Percentiles rank a stretch among this genome's conserved stretches.
Conservation (phyloP, 192 early-diverging fungal species). For the Coemansia sp. region DNA sequence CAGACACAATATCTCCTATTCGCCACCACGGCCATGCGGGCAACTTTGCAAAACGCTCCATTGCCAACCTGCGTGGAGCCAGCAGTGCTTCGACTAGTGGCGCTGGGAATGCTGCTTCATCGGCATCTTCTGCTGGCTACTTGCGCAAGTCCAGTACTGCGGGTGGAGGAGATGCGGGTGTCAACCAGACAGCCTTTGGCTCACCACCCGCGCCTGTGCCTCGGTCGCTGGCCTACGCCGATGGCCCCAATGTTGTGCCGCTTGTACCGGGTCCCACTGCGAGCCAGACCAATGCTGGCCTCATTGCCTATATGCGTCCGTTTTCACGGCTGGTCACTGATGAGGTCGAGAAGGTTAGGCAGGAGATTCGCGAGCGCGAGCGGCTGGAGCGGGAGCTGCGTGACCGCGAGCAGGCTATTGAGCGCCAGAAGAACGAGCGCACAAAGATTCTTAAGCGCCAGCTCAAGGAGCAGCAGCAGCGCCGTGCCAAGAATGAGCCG, state of each 20-base stretch:
- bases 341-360: conserved; percentile 63
- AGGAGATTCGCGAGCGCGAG: conserved; percentile 66
- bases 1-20: conserved; percentile 22
- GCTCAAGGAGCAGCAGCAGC: conserved; percentile 56
- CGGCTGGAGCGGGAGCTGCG: conserved; percentile 62
- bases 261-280: background rate
- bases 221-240: conserved; percentile 32
- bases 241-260: conserved; percentile 14
- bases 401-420: conserved; percentile 49
- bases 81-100: background rate
- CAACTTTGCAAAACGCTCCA: conserved; percentile 51
- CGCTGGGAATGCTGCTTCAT: background rate
- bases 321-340: conserved; percentile 55
- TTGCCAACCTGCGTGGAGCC: conserved; percentile 39
- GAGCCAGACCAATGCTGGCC: background rate
- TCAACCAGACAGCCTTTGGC: conserved; percentile 21
- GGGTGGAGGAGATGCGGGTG: conserved; percentile 2
- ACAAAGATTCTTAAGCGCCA: conserved; percentile 54
- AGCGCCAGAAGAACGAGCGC: conserved; percentile 53
- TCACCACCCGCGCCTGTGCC: conserved; percentile 47
- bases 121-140: conserved; percentile 5
- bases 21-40: conserved; percentile 20
- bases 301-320: conserved; percentile 17
- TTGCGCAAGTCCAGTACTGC: conserved; percentile 23
- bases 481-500: conserved; percentile 54